Percentiles rank a stretch among this genome's conserved stretches.
Conservation (phyloP, 2,329 filamentous ascomycete genomes). For the Ophiostoma novo-ulmi region DNA sequence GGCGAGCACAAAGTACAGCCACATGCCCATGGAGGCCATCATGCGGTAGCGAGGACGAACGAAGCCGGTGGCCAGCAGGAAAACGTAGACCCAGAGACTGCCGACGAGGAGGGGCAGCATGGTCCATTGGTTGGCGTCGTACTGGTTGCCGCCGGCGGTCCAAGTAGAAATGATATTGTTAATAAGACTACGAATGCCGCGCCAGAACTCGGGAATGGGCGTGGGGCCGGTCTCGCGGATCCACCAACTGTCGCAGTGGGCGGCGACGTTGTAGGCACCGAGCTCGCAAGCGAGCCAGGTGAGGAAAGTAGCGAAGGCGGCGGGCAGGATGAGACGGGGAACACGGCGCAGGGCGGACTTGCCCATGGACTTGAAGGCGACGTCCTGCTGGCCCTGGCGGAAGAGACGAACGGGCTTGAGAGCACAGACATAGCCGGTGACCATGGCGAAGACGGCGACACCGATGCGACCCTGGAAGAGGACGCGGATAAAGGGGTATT, state of each 20-base stretch:
- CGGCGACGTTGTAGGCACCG: conserved; percentile 52
- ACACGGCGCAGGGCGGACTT: conserved; percentile 55
- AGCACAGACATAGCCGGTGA: conserved; percentile 60
- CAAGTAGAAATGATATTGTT: conserved; percentile 48
- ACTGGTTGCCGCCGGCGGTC: conserved; percentile 46
- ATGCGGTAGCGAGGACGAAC: conserved; percentile 48
- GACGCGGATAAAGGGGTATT: conserved; percentile 55
- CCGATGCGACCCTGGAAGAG: conserved; percentile 58
- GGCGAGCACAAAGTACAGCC: conserved; percentile 45
- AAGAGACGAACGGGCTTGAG: conserved; percentile 55
- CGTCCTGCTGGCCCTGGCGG: conserved; percentile 49
- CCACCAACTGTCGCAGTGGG: conserved; percentile 56
- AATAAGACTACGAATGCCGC: conserved; percentile 42
- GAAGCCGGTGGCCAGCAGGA: conserved; percentile 47
- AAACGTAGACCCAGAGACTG: conserved; percentile 51
- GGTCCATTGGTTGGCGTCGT: conserved; percentile 57
- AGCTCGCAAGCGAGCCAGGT: conserved; percentile 51
- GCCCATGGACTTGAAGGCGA: conserved; percentile 50
- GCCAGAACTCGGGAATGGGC: conserved; percentile 36
- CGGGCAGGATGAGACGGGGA: conserved; percentile 54
- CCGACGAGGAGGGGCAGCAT: conserved; percentile 51
- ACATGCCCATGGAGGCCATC: conserved; percentile 42
- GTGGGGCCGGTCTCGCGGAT: conserved; percentile 47
- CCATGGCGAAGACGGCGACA: conserved; percentile 61
- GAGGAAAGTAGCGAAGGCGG: conserved; percentile 49